Base-by-base conservation (phyloP, 1,284 basidiomycete species). In the Malassezia restricta region DNA sequence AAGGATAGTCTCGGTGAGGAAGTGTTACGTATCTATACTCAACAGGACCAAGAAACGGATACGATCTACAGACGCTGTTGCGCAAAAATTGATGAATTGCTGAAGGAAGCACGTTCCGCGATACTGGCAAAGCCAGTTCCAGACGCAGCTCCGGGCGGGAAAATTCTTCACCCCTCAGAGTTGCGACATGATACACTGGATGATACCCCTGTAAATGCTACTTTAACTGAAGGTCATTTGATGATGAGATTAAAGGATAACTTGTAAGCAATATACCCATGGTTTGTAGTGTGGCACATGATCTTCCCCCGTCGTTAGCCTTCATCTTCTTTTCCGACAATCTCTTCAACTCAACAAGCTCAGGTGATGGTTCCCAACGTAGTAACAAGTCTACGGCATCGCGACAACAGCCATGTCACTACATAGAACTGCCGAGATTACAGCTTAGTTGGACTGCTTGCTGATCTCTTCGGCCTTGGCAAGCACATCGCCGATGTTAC, bases 381-480 rank as follows among this genome's bases (percentile, higher is more conserved):
- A 47, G 44, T 31, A 17, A 40, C 24, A 30, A 39, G 35, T 27
- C 44, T 35, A 39, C 44, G 20, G 37, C 39, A 20, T 29, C 28
- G 35, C 44, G 20, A 37, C 33, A 20, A 32, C 14, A 47, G 43
- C 20, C 37, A 29, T 48, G 39, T 32, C 11, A 33, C 41, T 30
- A 29, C 27, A 49, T 24, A 40, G 29, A 41, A 35, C 5, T 8
- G 20, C 47, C n/a, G 38, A 27, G 15, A 5, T 15, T 12, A 12
- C n/a, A 32, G 41, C 31, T 43, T 48, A 54, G 33, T 54, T 43
- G 27, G 40, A 38, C 74, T 94, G 87, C 81, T 90, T 89, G 63
- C 87, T 85, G 64, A 92, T 82, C 77, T 90, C 84, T 77, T 91
- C 89, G 64, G 91, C 91, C 85, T 98, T 96, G 64, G 81, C 77